These are phyloP conservation scores for Didymella exigua DNA, from an alignment of 2,329 filamentous ascomycete species.

Conservation along the genomic window DNA sequence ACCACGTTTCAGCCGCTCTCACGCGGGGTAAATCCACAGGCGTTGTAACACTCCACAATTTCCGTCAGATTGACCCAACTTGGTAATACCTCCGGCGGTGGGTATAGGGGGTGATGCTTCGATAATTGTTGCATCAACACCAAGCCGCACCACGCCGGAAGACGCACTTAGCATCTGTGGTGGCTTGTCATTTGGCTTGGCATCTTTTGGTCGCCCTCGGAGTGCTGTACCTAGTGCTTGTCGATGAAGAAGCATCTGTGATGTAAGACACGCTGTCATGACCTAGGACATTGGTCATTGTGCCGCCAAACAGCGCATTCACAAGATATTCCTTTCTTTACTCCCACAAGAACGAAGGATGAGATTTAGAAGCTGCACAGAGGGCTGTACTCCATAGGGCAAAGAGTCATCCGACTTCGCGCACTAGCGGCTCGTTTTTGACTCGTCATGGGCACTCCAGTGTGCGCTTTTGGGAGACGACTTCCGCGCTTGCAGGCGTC, in stretches of 20 bases:
- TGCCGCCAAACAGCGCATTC: neutral
- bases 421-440: constrained; percentile 12
- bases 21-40: constrained; percentile 22
- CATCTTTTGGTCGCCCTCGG: neutral
- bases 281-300: neutral
- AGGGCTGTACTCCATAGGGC: neutral
- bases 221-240: constrained; percentile 8
- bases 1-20: constrained; percentile 8
- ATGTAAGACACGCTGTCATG: neutral
- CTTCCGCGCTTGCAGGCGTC: constrained; percentile 10
- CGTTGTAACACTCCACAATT: constrained; percentile 16
- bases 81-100: constrained; percentile 16
- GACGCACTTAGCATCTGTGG: constrained; percentile 12
- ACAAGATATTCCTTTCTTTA: neutral
- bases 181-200: constrained; percentile 17
- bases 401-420: constrained; percentile 5
- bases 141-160: constrained; percentile 19
- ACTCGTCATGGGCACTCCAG: constrained; percentile 8
- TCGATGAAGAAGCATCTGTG: constrained; percentile 11
- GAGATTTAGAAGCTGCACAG: neutral
- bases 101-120: constrained; percentile 5
- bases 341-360: neutral
- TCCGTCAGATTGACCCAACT: constrained; percentile 12
- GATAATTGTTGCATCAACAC: constrained; percentile 14
- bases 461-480: constrained; percentile 9